Conservation (phyloP, 495 filamentous ascomycete genomes). For the Hypoxylon intermedium region DNA sequence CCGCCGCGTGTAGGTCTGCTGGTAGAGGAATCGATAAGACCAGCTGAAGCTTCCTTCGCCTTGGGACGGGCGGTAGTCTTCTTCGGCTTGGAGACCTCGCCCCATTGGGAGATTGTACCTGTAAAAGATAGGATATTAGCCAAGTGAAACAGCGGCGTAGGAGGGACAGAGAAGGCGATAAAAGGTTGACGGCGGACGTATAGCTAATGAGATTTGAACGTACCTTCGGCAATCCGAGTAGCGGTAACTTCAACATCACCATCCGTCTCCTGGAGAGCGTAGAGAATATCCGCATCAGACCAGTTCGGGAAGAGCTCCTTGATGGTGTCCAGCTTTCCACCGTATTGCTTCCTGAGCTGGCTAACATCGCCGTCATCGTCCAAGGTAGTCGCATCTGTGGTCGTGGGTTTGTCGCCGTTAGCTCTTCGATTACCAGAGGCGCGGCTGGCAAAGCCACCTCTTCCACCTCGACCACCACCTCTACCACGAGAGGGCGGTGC, state of each 20-base stretch:
- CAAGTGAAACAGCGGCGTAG: conserved; percentile 27
- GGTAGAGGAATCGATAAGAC: conserved; percentile 57
- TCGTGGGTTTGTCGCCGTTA: conserved; percentile 70
- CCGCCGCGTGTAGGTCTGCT: conserved; percentile 62
- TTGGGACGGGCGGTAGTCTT: conserved; percentile 85
- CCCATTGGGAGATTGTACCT: conserved; percentile 94
- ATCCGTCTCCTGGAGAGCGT: conserved; percentile 88
- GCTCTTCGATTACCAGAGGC: conserved; percentile 65
- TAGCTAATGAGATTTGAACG: conserved; percentile 30
- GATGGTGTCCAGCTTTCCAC: conserved; percentile 72
- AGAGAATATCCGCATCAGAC: conserved; percentile 90
- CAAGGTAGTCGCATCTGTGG: conserved; percentile 58
- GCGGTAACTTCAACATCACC: conserved; percentile 85
- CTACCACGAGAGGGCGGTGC: conserved; percentile 70
- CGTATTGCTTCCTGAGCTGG: conserved; percentile 88
- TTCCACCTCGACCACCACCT: conserved; percentile 80
- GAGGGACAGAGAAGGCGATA: conserved; percentile 13
- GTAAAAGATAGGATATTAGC: conserved; percentile 36
- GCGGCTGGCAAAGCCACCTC: conserved; percentile 79
- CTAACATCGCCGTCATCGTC: conserved; percentile 92
- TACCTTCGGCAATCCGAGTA: conserved; percentile 91
- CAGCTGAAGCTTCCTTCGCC: conserved; percentile 72
- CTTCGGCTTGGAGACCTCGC: conserved; percentile 90
- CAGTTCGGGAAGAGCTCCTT: conserved; percentile 92
- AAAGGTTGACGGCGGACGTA: not conserved